Evolutionary conservation across 2,329 filamentous ascomycete species (phyloP).

Genomic region (Lachnellula suecica): DNA sequence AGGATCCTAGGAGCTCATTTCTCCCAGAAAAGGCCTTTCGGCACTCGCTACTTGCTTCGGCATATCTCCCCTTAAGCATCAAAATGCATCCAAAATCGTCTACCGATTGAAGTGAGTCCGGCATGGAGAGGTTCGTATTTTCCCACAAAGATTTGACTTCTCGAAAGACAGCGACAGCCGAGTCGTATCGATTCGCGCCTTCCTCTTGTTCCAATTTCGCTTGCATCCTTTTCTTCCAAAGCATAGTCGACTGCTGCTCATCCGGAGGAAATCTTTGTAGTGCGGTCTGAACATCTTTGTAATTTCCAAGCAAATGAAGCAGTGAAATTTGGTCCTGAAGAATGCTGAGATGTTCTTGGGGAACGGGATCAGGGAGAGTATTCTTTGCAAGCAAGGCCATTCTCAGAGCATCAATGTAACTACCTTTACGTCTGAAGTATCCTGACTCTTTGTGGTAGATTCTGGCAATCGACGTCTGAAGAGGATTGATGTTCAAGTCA

Average conservation of each 20-base stretch:
- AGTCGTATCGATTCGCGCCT: constrained; percentile 21
- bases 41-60: constrained; percentile 19
- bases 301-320: constrained; percentile 21
- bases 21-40: constrained; percentile 22
- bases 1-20: constrained; percentile 16
- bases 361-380: constrained; percentile 20
- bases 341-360: constrained; percentile 17
- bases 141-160: constrained; percentile 14
- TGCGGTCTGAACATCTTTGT: constrained; percentile 21
- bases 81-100: constrained; percentile 18
- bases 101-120: constrained; percentile 11
- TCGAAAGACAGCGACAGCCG: constrained; percentile 16
- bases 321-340: constrained; percentile 22
- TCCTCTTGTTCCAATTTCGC: constrained; percentile 23
- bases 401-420: constrained; percentile 22
- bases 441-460: constrained; percentile 24
- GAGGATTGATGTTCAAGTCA: constrained; percentile 17
- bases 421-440: constrained; percentile 21
- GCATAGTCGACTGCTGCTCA: constrained; percentile 7
- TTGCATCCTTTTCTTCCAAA: constrained; percentile 27
- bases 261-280: constrained; percentile 18
- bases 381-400: constrained; percentile 21
- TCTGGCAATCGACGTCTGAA: constrained; percentile 18
- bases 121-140: constrained; percentile 5
- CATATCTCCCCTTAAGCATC: constrained; percentile 22